Evolutionary conservation across 352 stramenopile species (phyloP).

Genomic region (Phytopythium sindhum): DNA sequence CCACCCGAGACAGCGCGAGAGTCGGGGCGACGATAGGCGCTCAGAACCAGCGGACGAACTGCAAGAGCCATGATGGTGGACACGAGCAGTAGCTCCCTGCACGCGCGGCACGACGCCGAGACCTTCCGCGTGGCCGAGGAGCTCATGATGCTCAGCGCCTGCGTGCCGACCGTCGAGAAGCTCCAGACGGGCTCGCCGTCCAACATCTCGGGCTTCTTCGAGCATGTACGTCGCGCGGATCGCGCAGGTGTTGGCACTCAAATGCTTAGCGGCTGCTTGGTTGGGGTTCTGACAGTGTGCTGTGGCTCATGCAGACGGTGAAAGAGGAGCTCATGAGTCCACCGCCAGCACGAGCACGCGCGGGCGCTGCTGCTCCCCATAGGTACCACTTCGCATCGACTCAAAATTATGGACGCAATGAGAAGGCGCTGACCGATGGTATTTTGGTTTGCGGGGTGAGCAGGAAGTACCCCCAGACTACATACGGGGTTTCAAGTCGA

Average conservation of each 20-base stretch:
- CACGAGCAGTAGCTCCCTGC: slow-evolving; percentile 11
- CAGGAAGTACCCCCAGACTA: background rate
- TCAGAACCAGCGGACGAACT: background rate
- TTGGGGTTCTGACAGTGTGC: background rate
- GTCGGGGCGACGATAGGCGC: background rate
- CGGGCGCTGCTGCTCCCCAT: background rate
- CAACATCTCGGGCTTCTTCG: slow-evolving; percentile 34
- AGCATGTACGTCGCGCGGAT: slow-evolving; percentile 15
- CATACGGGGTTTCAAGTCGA: background rate
- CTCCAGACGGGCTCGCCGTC: slow-evolving; percentile 21
- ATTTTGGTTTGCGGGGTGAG: background rate
- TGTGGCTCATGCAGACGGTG: background rate
- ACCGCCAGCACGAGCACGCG: background rate
- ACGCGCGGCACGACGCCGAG: slow-evolving; percentile 48
- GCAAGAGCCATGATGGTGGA: slow-evolving; percentile 26
- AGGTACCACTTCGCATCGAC: background rate
- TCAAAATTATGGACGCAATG: background rate
- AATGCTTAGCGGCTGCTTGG: background rate
- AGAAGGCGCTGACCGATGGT: background rate
- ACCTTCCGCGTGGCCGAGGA: slow-evolving; percentile 75
- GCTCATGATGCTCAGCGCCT: slow-evolving; percentile 69
- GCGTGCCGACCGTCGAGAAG: slow-evolving; percentile 10
- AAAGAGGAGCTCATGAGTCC: slow-evolving; percentile 1
- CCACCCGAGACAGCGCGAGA: background rate
- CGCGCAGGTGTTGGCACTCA: background rate